Evolutionary conservation across 2,329 filamentous ascomycete genomes (phyloP).

Genomic region (Penicillium sp.): DNA sequence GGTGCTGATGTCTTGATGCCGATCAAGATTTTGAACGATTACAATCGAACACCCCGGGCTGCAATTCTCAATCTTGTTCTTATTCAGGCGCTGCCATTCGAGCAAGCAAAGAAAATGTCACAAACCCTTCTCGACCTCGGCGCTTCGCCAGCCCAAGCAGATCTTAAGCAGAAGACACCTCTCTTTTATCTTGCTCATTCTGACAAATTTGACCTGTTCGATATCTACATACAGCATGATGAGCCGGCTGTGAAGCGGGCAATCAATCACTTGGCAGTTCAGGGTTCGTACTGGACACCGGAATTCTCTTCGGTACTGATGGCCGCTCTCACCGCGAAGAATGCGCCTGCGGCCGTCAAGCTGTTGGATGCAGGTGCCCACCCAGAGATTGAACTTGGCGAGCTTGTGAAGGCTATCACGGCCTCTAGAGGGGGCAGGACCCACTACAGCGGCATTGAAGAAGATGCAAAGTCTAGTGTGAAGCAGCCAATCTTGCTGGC

Average conservation of each 20-base stretch:
- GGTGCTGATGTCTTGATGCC: conserved; percentile 75
- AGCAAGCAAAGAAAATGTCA: conserved; percentile 65
- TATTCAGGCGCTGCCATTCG: conserved; percentile 62
- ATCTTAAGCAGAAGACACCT: conserved; percentile 62
- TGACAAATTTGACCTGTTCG: conserved; percentile 47
- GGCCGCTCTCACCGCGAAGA: conserved; percentile 56
- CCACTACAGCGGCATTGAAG: no score
- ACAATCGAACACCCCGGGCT: conserved; percentile 50
- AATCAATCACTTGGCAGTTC: conserved; percentile 63
- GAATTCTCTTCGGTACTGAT: conserved; percentile 54
- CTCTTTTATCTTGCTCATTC: conserved; percentile 64
- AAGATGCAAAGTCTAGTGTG: conserved; percentile 24
- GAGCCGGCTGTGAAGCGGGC: conserved; percentile 60
- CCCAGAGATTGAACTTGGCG: conserved; percentile 58
- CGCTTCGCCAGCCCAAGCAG: conserved; percentile 71
- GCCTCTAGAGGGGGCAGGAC: no score
- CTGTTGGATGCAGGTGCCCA: conserved; percentile 65
- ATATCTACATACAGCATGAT: conserved; percentile 54
- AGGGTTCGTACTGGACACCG: conserved; percentile 32
- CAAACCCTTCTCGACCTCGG: conserved; percentile 66
- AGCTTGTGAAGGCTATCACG: conserved; percentile 33
- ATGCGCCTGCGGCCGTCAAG: conserved; percentile 53
- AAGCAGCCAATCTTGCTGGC: conserved; percentile 69
- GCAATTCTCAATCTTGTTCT: conserved; percentile 70
- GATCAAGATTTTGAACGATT: conserved; percentile 59